Percentiles rank a stretch among this genome's conserved stretches.
These are phyloP conservation scores for Alternaria gaisen DNA, from an alignment of 2,329 filamentous ascomycete genomes.

Conservation along the genomic window DNA sequence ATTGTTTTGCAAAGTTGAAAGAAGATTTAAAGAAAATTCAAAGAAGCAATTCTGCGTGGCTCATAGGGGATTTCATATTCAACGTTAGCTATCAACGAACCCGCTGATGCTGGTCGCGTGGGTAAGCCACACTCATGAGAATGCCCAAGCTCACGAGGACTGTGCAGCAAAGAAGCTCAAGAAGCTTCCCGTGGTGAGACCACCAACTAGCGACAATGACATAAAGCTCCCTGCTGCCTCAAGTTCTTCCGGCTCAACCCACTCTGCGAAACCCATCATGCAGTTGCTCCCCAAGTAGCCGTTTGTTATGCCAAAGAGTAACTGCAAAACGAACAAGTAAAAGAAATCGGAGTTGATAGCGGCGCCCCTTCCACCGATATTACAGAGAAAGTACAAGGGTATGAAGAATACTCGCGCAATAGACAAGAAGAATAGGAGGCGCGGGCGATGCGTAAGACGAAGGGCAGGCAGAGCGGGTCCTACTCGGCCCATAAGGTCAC, in stretches of 20 bases:
- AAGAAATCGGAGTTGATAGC: slow-evolving; percentile 82
- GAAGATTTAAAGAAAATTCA: background rate
- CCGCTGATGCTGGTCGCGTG: background rate
- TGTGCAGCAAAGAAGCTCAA: slow-evolving; percentile 78
- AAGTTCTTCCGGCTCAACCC: slow-evolving; percentile 82
- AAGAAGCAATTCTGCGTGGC: background rate
- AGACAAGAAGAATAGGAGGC: slow-evolving; percentile 72
- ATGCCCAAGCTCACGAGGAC: slow-evolving; percentile 5
- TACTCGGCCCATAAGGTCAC: slow-evolving; percentile 82
- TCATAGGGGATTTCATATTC: background rate
- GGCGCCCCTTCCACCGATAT: slow-evolving; percentile 75
- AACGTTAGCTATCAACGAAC: background rate
- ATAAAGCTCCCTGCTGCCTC: slow-evolving; percentile 95
- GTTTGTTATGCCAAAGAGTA: slow-evolving; percentile 84
- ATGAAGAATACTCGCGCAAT: slow-evolving; percentile 74
- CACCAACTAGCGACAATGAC: slow-evolving; percentile 86
- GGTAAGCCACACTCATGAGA: background rate
- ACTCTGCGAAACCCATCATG: slow-evolving; percentile 89
- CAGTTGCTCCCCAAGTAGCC: slow-evolving; percentile 86
- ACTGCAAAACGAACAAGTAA: slow-evolving; percentile 84
- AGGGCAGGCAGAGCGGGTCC: slow-evolving; percentile 67
- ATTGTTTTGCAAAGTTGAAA: background rate
- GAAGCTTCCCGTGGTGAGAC: slow-evolving; percentile 84
- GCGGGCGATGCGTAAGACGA: slow-evolving; percentile 68
- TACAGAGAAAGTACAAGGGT: slow-evolving; percentile 89